phyloP scores from a whole-genome alignment of 1,284 basidiomycete genomes.

The Apiotrichum montevideense region DNA sequence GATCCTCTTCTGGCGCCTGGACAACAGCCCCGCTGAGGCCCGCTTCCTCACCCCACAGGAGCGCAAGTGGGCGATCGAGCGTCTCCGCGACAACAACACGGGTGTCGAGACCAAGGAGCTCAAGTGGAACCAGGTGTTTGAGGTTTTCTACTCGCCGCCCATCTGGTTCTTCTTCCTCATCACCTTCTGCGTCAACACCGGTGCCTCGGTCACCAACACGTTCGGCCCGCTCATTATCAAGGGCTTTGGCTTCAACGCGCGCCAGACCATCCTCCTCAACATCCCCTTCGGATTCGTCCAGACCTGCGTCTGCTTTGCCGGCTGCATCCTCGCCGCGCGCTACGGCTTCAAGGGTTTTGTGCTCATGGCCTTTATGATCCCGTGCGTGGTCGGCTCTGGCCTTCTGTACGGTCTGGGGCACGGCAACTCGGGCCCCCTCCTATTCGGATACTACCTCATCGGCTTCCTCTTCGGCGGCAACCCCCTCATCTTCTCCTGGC shows the following conservation, averaged over 20 bases:
- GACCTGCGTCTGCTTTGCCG: conserved; percentile 14
- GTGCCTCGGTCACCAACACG: conserved; percentile 29
- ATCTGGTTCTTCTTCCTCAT: conserved; percentile 28
- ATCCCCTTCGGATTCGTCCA: conserved; percentile 38
- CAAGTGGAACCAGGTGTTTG: conserved; percentile 37
- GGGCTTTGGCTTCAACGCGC: conserved; percentile 32
- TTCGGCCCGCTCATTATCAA: conserved; percentile 43
- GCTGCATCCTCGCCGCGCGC: conserved; percentile 20
- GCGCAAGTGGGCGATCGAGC: conserved; percentile 38
- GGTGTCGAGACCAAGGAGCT: conserved; percentile 32
- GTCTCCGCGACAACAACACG: conserved; percentile 42
- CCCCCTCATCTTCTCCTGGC: conserved; percentile 27
- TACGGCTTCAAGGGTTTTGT: conserved; percentile 28
- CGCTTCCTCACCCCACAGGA: conserved; percentile 34
- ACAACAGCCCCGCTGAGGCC: conserved; percentile 37
- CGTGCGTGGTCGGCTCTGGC: conserved; percentile 31
- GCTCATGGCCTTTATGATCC: conserved; percentile 26
- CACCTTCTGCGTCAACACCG: conserved; percentile 29
- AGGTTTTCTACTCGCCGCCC: conserved; percentile 33
- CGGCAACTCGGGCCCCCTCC: conserved; percentile 7
- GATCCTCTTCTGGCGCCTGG: conserved; percentile 29
- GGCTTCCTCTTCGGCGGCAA: conserved; percentile 36
- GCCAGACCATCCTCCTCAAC: conserved; percentile 37
- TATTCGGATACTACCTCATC: conserved; percentile 21
- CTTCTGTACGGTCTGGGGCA: conserved; percentile 33